Conservation (phyloP, 2,329 filamentous ascomycete genomes). For the Aspergillus pseudoterreus region DNA sequence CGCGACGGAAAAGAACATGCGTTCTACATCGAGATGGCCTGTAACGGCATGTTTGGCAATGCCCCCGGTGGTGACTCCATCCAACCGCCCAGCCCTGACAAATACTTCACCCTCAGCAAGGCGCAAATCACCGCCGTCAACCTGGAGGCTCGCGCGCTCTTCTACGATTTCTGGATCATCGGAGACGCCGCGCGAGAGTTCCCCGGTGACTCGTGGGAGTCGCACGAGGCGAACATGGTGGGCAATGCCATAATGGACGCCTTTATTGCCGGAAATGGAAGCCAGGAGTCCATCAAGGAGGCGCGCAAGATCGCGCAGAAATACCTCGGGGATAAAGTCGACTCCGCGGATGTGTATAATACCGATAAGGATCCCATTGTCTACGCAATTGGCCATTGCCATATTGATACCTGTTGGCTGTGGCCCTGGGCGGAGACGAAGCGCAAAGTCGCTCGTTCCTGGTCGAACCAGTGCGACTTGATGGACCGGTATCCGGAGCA, state of each 20-base stretch:
- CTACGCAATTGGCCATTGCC: conserved; percentile 89
- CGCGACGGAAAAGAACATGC: conserved; percentile 81
- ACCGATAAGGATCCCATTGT: conserved; percentile 71
- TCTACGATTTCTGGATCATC: conserved; percentile 95
- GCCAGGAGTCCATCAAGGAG: conserved; percentile 69
- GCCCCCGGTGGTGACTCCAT: conserved; percentile 79
- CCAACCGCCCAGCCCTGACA: conserved; percentile 82
- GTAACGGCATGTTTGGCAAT: conserved; percentile 98
- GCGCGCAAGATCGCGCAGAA: conserved; percentile 78
- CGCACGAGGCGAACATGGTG: conserved; percentile 78
- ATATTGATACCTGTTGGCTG: conserved; percentile 97
- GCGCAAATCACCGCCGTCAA: conserved; percentile 91
- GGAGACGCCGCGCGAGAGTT: conserved; percentile 89
- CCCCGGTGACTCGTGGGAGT: conserved; percentile 79
- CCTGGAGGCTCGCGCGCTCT: conserved; percentile 74
- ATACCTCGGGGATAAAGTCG: conserved; percentile 76
- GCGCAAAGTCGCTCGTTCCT: conserved; percentile 90
- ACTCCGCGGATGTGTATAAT: conserved; percentile 81
- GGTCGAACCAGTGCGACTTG: conserved; percentile 93
- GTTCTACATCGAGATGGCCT: conserved; percentile 97
- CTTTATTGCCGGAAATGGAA: conserved; percentile 74
- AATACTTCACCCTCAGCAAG: conserved; percentile 68
- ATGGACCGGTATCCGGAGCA: conserved; percentile 95
- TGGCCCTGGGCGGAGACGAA: conserved; percentile 99
- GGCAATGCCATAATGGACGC: conserved; percentile 86